These are phyloP conservation scores for Nyssa sinensis DNA, from an alignment of 148 eudicot genomes.

Conservation along the genomic window DNA sequence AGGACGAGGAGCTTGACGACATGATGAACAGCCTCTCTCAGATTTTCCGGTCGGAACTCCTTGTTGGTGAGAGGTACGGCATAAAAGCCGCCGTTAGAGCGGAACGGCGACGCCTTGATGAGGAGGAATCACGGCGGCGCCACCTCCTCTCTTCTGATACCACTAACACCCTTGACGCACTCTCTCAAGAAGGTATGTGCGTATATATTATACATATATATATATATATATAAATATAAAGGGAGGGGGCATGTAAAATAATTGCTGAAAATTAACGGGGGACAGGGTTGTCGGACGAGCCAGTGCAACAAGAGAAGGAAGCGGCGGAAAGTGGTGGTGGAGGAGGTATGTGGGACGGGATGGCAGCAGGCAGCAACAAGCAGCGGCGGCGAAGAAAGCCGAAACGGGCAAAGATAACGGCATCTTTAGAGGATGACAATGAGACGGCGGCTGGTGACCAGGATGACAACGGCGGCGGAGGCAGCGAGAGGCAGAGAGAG, in stretches of 20 bases:
- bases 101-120: constrained; percentile 75
- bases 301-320: constrained; percentile 75
- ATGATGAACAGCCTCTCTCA: constrained; percentile 85
- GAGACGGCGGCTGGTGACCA: constrained; percentile 23
- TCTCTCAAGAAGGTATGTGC: constrained; percentile 81
- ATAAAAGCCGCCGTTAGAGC: constrained; percentile 86
- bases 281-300: constrained; percentile 82
- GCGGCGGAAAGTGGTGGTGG: constrained; percentile 61
- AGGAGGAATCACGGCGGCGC: constrained; percentile 60
- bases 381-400: constrained; percentile 22
- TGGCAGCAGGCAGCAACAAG: constrained; percentile 36
- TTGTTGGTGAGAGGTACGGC: constrained; percentile 93
- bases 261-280: not conserved
- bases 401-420: constrained; percentile 17
- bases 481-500: constrained; percentile 76
- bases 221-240: not conserved
- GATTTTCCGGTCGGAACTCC: constrained; percentile 78
- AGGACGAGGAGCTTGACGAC: constrained; percentile 88
- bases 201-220: too few species aligned
- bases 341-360: constrained; percentile 52
- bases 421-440: constrained; percentile 39
- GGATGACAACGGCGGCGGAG: constrained; percentile 29
- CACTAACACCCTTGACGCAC: constrained; percentile 61
- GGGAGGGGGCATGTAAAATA: too few species aligned
- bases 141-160: constrained; percentile 44